Evolutionary conservation across 805 yeast genomes (phyloP), one percentile per base, ranked within the genome.

Genomic region (Scheffersomyces coipomensis): DNA sequence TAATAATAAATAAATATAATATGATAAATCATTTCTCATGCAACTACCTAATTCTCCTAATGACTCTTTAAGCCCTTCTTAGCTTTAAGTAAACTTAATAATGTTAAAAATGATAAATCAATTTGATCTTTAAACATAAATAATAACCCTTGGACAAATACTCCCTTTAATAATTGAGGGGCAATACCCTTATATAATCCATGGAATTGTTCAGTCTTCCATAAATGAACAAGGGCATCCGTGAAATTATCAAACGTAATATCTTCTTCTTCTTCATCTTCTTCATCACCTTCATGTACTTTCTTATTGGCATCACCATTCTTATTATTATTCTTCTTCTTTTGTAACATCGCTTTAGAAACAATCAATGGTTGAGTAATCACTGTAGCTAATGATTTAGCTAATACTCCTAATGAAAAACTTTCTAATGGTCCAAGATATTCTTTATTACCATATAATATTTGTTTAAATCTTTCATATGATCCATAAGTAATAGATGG

Each of bases 401-500:
- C 83, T 30, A 85, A 44, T n/a, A 89, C 87, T 4, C 96, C 96
- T 12, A 86, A 63, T 25, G 78, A 43, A 59, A 84, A 88, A 55
- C 81, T 79, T 61, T 86, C 83, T 35, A 70, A 62, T 2, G 89
- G 84, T 7, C 75, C 68, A 45, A 86, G 68, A 43, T 61, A 64
- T 44, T 62, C 55, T 51, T 65, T 62, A 44, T 52, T 47, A 33
- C 65, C 64, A 62, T 63, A 79, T 29, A 84, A 53, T 2, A 76
- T 49, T 32, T 68, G 68, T 55, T 76, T 81, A 48, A 87, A 69
- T 48, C 87, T 74, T 56, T 85, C 89, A 58, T 78, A 84, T 3
- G 88, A 72, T 6, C 95, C 91, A 55, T 87, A 88, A 2, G 96
- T 88, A 55, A 88, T 88, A 29, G 93, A 81, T 2, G 96, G 96